A percentile compares a stretch with the other conserved stretches of the same genome.
These are phyloP conservation scores for Aspergillus sp. DNA, from an alignment of 2,329 filamentous ascomycete genomes.

Conservation along the genomic window DNA sequence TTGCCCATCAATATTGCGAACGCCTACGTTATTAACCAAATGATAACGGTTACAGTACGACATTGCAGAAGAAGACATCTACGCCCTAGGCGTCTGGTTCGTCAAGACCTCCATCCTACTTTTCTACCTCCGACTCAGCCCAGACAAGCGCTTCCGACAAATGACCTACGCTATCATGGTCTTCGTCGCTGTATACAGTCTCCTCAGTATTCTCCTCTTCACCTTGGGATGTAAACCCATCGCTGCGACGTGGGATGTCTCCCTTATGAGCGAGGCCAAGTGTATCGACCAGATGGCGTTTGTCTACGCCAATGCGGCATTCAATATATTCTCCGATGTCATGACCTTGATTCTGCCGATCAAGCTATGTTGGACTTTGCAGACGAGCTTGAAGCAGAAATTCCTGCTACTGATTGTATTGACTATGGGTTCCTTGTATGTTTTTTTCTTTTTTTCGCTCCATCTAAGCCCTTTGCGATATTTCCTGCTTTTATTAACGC, in stretches of 20 bases:
- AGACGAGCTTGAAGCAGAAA: slow-evolving; percentile 5
- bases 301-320: slow-evolving; percentile 9
- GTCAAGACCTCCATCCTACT: slow-evolving; percentile 14
- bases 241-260: slow-evolving; percentile 10
- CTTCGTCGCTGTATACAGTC: slow-evolving; percentile 11
- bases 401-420: slow-evolving; percentile 6
- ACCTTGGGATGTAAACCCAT: slow-evolving; percentile 10
- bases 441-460: not conserved
- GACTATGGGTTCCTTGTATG: slow-evolving; percentile 10
- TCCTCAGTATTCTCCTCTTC: slow-evolving; percentile 10
- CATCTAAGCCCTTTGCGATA: not conserved
- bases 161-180: slow-evolving; percentile 12
- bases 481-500: not conserved
- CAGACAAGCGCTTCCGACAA: slow-evolving; percentile 11
- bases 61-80: slow-evolving; percentile 9
- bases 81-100: slow-evolving; percentile 10
- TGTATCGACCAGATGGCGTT: slow-evolving; percentile 9
- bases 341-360: slow-evolving; percentile 7
- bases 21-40: not conserved
- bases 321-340: slow-evolving; percentile 9
- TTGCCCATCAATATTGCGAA: not conserved
- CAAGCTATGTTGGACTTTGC: slow-evolving; percentile 7
- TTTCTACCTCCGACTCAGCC: slow-evolving; percentile 13
- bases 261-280: slow-evolving; percentile 5
- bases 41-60: slow-evolving; percentile 3